phyloP scores from a whole-genome alignment of 2,329 filamentous ascomycete species.

The Neurospora crassa region DNA sequence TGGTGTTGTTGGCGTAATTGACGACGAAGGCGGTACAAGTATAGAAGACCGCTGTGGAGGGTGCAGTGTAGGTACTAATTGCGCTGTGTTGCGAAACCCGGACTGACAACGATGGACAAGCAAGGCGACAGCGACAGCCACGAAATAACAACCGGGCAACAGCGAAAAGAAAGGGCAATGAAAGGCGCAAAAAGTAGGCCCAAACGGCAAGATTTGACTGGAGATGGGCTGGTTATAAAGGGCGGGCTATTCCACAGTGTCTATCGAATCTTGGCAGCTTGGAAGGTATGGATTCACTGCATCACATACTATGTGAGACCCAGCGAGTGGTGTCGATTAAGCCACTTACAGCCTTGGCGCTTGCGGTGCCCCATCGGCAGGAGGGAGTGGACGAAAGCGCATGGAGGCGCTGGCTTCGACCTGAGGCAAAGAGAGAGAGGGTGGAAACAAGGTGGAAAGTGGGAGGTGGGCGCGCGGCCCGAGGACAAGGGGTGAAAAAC shows the following conservation, averaged over 20 bases:
- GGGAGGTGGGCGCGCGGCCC: not conserved
- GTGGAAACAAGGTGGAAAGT: not conserved
- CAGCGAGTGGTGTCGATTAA: not conserved
- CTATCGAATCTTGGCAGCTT: not conserved
- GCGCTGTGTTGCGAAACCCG: not conserved
- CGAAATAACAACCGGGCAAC: not conserved
- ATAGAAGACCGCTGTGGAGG: not conserved
- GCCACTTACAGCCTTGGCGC: not conserved
- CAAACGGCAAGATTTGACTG: not conserved
- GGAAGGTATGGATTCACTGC: not conserved
- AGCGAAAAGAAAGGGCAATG: not conserved
- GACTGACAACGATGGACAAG: not conserved
- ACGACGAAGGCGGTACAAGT: not conserved
- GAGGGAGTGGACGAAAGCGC: not conserved
- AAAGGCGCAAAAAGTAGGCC: not conserved
- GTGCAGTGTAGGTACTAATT: not conserved
- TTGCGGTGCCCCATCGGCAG: not conserved
- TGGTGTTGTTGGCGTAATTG: not conserved
- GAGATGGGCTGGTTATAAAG: not conserved
- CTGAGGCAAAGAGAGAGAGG: not conserved
- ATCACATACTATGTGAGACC: not conserved
- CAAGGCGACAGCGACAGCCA: not conserved
- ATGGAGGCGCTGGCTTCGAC: not conserved
- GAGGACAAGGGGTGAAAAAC: not conserved
- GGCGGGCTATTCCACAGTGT: not conserved